These are phyloP conservation scores for Parastagonospora nodorum DNA, from an alignment of 2,329 filamentous ascomycete genomes.

Conservation along the genomic window DNA sequence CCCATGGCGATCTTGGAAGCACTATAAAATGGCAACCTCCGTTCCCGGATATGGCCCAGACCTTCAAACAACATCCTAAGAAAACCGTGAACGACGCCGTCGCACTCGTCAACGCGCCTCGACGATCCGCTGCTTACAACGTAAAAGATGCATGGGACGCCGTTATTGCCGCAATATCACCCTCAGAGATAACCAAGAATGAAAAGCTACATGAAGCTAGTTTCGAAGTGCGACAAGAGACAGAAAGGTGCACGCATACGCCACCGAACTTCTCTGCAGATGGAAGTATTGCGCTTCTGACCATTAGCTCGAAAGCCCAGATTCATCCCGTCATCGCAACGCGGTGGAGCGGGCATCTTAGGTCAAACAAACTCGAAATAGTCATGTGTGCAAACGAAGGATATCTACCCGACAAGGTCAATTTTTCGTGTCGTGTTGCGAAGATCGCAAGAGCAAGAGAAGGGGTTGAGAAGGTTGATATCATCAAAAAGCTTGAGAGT, in stretches of 20 bases:
- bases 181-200: slow-evolving; percentile 58
- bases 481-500: slow-evolving; percentile 62
- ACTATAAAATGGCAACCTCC: slow-evolving; percentile 68
- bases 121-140: slow-evolving; percentile 65
- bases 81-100: slow-evolving; percentile 68
- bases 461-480: slow-evolving; percentile 60
- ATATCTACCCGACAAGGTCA: slow-evolving; percentile 66
- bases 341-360: slow-evolving; percentile 66
- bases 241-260: slow-evolving; percentile 64
- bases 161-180: slow-evolving; percentile 57
- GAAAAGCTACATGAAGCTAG: slow-evolving; percentile 58
- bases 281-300: slow-evolving; percentile 65
- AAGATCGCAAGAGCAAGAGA: slow-evolving; percentile 59
- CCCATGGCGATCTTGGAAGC: slow-evolving; percentile 69
- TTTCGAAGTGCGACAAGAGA: slow-evolving; percentile 64
- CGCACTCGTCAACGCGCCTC: slow-evolving; percentile 67
- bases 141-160: slow-evolving; percentile 66
- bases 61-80: slow-evolving; percentile 66
- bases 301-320: slow-evolving; percentile 65
- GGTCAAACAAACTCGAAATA: slow-evolving; percentile 64
- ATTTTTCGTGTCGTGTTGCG: slow-evolving; percentile 69
- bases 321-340: slow-evolving; percentile 71
- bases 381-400: slow-evolving; percentile 71
- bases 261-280: slow-evolving; percentile 68
- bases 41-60: slow-evolving; percentile 67